Conservation (phyloP, 805 yeast species). For the Vanderwaltozyma yarrowii region DNA sequence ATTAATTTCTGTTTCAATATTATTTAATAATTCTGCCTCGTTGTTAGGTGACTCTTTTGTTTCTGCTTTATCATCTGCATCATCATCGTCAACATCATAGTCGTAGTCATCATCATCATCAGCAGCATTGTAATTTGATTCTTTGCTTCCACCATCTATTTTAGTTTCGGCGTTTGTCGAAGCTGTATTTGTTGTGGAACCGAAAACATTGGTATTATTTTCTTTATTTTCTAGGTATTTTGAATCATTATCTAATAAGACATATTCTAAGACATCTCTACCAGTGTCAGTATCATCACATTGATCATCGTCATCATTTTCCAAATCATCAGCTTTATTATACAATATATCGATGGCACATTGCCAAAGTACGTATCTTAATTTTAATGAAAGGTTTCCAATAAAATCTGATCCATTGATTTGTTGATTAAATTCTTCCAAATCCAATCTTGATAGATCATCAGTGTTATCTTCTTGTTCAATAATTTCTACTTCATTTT, state of each 20-base stretch:
- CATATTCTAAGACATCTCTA: slow-evolving; percentile 7
- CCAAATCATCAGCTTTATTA: slow-evolving; percentile 28
- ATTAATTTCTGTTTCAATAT: not conserved
- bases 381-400: slow-evolving; percentile 49
- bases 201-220: not conserved
- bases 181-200: not conserved
- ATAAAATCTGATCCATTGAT: slow-evolving; percentile 39
- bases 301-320: slow-evolving; percentile 9
- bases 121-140: not conserved
- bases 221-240: not conserved
- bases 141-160: not conserved
- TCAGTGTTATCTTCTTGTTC: slow-evolving; percentile 11
- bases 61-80: not conserved
- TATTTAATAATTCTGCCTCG: not conserved
- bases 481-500: slow-evolving; percentile 1
- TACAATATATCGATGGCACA: slow-evolving; percentile 32
- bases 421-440: slow-evolving; percentile 30
- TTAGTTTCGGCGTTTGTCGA: too few relatives aligned
- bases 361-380: slow-evolving; percentile 64
- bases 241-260: slow-evolving; percentile 4
- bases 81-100: slow-evolving; percentile 18
- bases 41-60: slow-evolving; percentile 3
- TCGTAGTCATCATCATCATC: slow-evolving; percentile 4
- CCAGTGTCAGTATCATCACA: slow-evolving; percentile 11
- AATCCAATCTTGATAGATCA: slow-evolving; percentile 32